Base-by-base conservation (phyloP, 2,329 filamentous ascomycete genomes). In the Gliomastix tumulicola region DNA sequence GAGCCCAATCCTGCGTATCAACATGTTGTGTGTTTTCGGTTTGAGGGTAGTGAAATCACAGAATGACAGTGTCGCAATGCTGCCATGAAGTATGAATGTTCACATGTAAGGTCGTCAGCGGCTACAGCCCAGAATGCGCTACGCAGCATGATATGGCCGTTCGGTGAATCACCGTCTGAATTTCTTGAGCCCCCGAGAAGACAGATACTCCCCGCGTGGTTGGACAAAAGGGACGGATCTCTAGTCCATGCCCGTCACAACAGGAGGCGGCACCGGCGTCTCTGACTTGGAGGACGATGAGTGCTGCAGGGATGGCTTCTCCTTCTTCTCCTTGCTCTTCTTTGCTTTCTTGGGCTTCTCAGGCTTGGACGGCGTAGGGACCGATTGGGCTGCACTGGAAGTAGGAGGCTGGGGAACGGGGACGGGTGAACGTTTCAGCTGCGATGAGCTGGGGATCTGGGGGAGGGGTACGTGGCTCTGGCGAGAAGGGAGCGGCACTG, bases 381-480 rank as follows among this genome's bases (percentile, higher is more conserved):
- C 50, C 4, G 44, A 37, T 21, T 34, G 13, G 4, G 27, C 25
- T 16, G 27, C 31, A 11, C 21, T 21, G 16, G n/a, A 27, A 10
- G 12, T 27, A 5, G 13, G n/a, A 20, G 41, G 42, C 13, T 35
- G 38, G n/a, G 49, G 42, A 28, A 46, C 21, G 17, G 51, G 48
- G 4, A 47, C 46, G 10, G 51, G 45, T 10, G 54, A 50, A 18
- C 47, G 42, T 32, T 48, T 51, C 28, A 43, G 39, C 17, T 43
- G 52, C 4, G 53, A 54, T 7, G 51, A 50, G 17, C 53, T 48
- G 21, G 59, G 62, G 12, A 63, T 43, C n/a, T 40, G 46, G 9
- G 62, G 65, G 6, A 63, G 43, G 7, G 56, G 60, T 5, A 51
- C 37, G 4, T 50, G 48, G 3, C 49, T 50, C 19, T 10, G 10